phyloP scores from a whole-genome alignment of 345 rosid species.

The Salix caprea region DNA sequence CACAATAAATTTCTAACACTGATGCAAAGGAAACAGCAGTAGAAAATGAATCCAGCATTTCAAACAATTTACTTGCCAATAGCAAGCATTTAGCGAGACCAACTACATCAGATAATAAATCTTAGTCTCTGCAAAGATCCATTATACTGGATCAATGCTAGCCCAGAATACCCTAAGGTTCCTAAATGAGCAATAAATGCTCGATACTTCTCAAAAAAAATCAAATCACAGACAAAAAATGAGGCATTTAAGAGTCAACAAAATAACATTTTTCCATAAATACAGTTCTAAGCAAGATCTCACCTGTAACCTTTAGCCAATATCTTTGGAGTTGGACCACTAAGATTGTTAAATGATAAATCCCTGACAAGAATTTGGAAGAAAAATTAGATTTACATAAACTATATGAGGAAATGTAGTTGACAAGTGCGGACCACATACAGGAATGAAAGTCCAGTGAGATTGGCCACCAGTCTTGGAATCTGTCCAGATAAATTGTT shows the following conservation, averaged over 20 bases:
- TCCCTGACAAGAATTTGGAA: conserved; percentile 45
- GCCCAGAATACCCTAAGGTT: not conserved
- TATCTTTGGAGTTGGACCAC: conserved; percentile 83
- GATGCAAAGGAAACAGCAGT: not conserved
- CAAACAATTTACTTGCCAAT: not conserved
- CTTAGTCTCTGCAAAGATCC: not conserved
- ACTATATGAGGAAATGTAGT: not conserved
- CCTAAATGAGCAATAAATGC: not conserved
- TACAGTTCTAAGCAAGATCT: conserved; percentile 5
- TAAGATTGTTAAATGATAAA: conserved; percentile 84
- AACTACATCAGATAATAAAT: not conserved
- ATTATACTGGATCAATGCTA: not conserved
- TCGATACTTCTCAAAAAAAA: not conserved
- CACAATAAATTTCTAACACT: not conserved
- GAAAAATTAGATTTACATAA: not conserved
- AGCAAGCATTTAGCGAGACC: not conserved
- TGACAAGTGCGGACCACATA: conserved; percentile 29
- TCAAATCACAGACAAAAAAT: not conserved
- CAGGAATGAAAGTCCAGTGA: conserved; percentile 86
- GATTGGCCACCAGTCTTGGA: conserved; percentile 69
- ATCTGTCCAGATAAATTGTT: conserved; percentile 78
- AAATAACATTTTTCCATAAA: not conserved
- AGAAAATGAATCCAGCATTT: not conserved
- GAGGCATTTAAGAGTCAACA: not conserved
- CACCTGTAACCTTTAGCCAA: conserved; percentile 85